phyloP scores from a whole-genome alignment of 176 grass and related monocot species.

The Oryza longistaminata region DNA sequence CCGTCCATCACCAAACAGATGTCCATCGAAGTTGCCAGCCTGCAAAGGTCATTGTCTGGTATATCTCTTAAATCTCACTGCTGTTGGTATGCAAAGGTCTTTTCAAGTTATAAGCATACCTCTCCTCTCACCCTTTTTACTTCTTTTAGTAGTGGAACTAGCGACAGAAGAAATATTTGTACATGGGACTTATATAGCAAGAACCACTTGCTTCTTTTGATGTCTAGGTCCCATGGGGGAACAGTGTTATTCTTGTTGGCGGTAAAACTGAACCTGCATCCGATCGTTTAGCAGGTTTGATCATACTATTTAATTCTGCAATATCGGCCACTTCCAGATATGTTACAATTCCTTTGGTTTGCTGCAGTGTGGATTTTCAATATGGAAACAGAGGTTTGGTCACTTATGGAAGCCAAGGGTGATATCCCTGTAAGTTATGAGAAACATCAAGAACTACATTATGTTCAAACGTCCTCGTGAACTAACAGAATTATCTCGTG shows the following conservation, averaged over 20 bases:
- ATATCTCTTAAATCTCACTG: conserved; percentile 45
- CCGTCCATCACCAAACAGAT: conserved; percentile 52
- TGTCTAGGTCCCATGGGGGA: conserved; percentile 76
- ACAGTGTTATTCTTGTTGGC: conserved; percentile 79
- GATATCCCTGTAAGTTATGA: conserved; percentile 79
- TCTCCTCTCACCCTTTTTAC: neutral
- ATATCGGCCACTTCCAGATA: conserved; percentile 6
- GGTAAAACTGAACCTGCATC: conserved; percentile 88
- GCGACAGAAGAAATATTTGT: conserved; percentile 15
- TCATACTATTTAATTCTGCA: conserved; percentile 13
- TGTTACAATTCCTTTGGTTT: conserved; percentile 34
- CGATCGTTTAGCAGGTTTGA: conserved; percentile 77
- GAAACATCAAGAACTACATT: neutral
- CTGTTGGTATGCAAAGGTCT: neutral
- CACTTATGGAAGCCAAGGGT: conserved; percentile 83
- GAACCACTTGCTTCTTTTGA: conserved; percentile 9
- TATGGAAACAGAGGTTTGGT: conserved; percentile 80
- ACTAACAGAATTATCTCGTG: conserved; percentile 24
- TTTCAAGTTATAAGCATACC: neutral
- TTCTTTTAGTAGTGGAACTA: neutral
- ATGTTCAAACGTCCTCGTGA: neutral
- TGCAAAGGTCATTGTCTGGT: conserved; percentile 98
- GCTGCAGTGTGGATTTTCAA: conserved; percentile 88
- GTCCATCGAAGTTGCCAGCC: conserved; percentile 64
- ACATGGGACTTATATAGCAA: neutral